These are phyloP conservation scores for Exophiala alcalophila DNA, from an alignment of 2,329 filamentous ascomycete genomes.

Conservation along the genomic window DNA sequence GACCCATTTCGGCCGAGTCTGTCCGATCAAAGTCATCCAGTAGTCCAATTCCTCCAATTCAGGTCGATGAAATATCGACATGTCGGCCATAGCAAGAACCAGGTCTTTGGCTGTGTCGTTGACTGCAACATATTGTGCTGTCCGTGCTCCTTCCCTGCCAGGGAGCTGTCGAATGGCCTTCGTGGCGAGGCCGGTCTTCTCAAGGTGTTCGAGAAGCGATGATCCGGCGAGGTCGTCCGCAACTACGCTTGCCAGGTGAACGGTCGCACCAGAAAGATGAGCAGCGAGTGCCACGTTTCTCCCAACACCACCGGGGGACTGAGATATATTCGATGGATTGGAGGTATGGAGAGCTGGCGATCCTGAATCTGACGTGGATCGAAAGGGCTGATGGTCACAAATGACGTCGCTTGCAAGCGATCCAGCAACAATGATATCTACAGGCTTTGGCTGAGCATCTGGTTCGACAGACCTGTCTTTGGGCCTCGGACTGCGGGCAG, in stretches of 20 bases:
- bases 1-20: constrained; percentile 67
- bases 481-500: too few species aligned
- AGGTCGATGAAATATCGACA: constrained; percentile 69
- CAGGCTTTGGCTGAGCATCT: too few species aligned
- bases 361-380: constrained; percentile 35
- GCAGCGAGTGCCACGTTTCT: constrained; percentile 87
- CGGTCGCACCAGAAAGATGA: constrained; percentile 63
- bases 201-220: constrained; percentile 66
- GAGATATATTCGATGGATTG: constrained; percentile 75
- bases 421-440: constrained; percentile 79
- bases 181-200: constrained; percentile 62
- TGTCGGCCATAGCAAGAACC: constrained; percentile 92
- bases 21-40: constrained; percentile 61
- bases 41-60: constrained; percentile 47
- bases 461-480: too few species aligned
- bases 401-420: constrained; percentile 83
- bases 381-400: constrained; percentile 67
- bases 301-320: constrained; percentile 86
- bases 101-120: constrained; percentile 82
- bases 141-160: constrained; percentile 57
- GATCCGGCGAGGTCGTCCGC: constrained; percentile 76
- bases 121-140: constrained; percentile 86
- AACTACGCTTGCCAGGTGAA: constrained; percentile 75
- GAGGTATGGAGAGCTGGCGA: constrained; percentile 65
- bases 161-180: constrained; percentile 60